phyloP scores from a whole-genome alignment of 768 basidiomycete species.

The Xerocomus potaroensis region DNA sequence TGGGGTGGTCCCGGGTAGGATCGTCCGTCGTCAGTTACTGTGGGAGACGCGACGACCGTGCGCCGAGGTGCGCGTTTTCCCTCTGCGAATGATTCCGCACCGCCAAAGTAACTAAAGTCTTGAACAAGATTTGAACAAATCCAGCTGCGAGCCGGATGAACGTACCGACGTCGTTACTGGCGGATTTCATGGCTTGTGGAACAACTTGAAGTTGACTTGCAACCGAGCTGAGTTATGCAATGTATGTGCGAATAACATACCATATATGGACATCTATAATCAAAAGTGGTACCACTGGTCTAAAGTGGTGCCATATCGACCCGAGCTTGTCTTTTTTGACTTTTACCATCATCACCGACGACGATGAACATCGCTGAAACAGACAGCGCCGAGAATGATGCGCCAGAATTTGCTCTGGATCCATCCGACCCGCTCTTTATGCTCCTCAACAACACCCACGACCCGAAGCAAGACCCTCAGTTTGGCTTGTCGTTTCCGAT shows the following conservation, averaged over 20 bases:
- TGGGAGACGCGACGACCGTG: slow-evolving; percentile 42
- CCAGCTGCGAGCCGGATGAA: neutral
- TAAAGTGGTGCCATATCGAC: slow-evolving; percentile 24
- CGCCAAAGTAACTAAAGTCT: slow-evolving; percentile 82
- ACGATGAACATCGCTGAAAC: slow-evolving; percentile 17
- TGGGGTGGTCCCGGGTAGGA: slow-evolving; percentile 53
- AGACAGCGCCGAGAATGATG: slow-evolving; percentile 4
- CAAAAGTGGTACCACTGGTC: slow-evolving; percentile 21
- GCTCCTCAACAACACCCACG: slow-evolving; percentile 45
- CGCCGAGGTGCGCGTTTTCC: slow-evolving; percentile 49
- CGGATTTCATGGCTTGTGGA: slow-evolving; percentile 12
- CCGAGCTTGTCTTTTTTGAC: neutral
- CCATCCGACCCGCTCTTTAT: slow-evolving; percentile 57
- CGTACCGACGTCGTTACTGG: slow-evolving; percentile 19
- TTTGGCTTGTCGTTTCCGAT: slow-evolving; percentile 42
- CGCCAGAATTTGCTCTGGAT: slow-evolving; percentile 46
- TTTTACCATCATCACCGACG: neutral
- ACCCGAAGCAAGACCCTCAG: slow-evolving; percentile 32
- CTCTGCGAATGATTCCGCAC: slow-evolving; percentile 71
- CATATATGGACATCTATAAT: slow-evolving; percentile 12
- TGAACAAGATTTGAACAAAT: neutral
- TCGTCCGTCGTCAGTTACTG: slow-evolving; percentile 36
- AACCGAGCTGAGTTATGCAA: slow-evolving; percentile 1
- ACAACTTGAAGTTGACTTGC: neutral
- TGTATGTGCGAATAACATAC: slow-evolving; percentile 25